These are phyloP conservation scores for Boletus pseudo-olivaceus DNA, from an alignment of 768 basidiomycete genomes.

Conservation along the genomic window DNA sequence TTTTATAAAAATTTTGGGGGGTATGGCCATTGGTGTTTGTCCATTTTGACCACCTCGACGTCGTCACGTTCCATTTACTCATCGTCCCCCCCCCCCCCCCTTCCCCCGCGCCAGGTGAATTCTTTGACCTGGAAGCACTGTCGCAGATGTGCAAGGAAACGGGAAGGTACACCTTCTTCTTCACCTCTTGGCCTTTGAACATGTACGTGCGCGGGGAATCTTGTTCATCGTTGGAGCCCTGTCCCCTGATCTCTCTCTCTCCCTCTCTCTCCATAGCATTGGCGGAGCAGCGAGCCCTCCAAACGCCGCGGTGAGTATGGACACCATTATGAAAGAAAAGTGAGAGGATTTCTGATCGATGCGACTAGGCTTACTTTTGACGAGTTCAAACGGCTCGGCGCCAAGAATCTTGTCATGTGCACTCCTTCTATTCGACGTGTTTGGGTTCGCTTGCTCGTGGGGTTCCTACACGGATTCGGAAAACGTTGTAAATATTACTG, in stretches of 20 bases:
- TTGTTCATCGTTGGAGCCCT: background rate
- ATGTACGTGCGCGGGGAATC: conserved; percentile 41
- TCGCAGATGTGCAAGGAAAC: conserved; percentile 53
- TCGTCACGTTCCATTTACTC: too few species aligned
- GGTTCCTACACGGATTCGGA: background rate
- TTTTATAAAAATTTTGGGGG: too few species aligned
- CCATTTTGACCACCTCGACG: too few species aligned
- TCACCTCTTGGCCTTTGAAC: conserved; percentile 71
- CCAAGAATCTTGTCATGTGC: background rate
- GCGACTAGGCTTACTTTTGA: conserved; percentile 29
- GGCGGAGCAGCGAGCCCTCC: conserved; percentile 70
- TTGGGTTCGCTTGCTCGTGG: background rate
- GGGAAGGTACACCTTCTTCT: conserved; percentile 69
- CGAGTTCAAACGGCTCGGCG: background rate
- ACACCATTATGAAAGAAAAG: background rate
- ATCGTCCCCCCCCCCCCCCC: too few species aligned
- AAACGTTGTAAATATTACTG: conserved; percentile 14
- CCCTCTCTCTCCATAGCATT: conserved; percentile 32
- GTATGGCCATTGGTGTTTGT: too few species aligned
- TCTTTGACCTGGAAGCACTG: conserved; percentile 68
- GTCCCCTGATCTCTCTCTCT: background rate
- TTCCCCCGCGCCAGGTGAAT: conserved; percentile 44
- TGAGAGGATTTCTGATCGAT: background rate
- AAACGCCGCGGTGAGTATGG: conserved; percentile 59
- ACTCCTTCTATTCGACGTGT: background rate